A percentile compares a stretch with the other conserved stretches of the same genome.
phyloP scores from a whole-genome alignment of 345 rosid genomes.

The Aquilaria yunnanensis region DNA sequence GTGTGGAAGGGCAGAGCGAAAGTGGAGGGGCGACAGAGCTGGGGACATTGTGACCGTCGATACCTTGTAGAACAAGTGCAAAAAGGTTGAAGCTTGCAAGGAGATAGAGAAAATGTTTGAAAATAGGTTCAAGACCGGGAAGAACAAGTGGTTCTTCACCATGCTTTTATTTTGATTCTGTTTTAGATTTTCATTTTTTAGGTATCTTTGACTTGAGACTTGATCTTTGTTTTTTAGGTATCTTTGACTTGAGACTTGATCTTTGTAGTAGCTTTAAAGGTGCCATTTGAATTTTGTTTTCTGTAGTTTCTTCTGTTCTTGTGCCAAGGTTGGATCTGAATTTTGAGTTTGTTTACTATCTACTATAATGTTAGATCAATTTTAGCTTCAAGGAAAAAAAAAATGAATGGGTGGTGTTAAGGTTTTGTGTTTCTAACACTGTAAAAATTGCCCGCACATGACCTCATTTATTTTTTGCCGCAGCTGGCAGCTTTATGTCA shows the following conservation, averaged over 20 bases:
- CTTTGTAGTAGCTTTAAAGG: neutral
- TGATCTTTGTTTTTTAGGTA: neutral
- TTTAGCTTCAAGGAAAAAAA: too few species aligned
- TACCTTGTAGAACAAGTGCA: constrained; percentile 30
- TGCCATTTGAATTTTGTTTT: neutral
- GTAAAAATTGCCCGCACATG: too few species aligned
- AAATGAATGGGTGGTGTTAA: too few species aligned
- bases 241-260: neutral
- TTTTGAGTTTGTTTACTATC: neutral
- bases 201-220: neutral
- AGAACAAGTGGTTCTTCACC: constrained; percentile 60
- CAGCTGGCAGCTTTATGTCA: too few species aligned
- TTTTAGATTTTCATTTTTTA: neutral
- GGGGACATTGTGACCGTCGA: constrained; percentile 40
- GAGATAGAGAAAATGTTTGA: constrained; percentile 42
- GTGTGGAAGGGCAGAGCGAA: too few species aligned
- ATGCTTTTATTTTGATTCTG: constrained; percentile 46
- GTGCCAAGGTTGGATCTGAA: constrained; percentile 8
- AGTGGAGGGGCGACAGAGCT: too few species aligned
- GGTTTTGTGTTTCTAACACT: too few species aligned
- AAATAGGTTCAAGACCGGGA: constrained; percentile 57
- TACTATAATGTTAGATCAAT: too few species aligned
- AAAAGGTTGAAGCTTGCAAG: constrained; percentile 42
- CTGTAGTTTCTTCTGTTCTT: constrained; percentile 6
- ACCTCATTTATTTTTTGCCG: too few species aligned